Evolutionary conservation across 139 green algal species (phyloP), one percentile per base, ranked within the genome.

Genomic region (Zygnema circumcarinatum): DNA sequence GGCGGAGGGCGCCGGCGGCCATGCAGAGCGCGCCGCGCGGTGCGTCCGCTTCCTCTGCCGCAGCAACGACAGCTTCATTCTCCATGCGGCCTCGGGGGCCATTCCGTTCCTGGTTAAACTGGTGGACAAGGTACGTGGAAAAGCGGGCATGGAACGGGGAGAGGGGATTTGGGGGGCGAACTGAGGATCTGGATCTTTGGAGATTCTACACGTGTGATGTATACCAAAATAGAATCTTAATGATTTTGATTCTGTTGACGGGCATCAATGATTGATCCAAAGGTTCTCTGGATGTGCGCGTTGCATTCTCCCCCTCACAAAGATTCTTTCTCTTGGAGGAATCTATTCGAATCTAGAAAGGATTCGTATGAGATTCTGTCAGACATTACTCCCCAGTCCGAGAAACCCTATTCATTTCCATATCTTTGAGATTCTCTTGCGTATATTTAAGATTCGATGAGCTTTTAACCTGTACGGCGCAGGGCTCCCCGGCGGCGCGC

Each of bases 61-160:
- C 31, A 87, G 81, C 68, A 87, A 41, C 54, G 41, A 87, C 33
- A 56, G 62, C 3, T 73, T 87, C 7, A 85, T 87, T 31, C 79
- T 38, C 41, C 81, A 87, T n/a, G 25, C 25, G 54, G 54, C 29
- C 25, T 25, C 54, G 29, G 25, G 54, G 25, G 25, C 25, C 54
- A 29, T 72, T 25, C 54, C 54, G 25, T 72, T 72, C 29, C 54
- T 72, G 25, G 54, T 72, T 25, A 29, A 72, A 72, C 25, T 72
- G 54, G 25, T 72, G 54, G 25, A 72, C 29, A 25, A 72, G 54
- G 54, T 72, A 72, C 54, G 54, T 33, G 54, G 25, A 33, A 25
- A 33, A 72, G n/a, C n/a, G n/a, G n/a, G n/a, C n/a, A n/a, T n/a
- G n/a, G n/a, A n/a, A n/a, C n/a, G n/a, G n/a, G n/a, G n/a, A n/a